Percentiles rank a stretch among this genome's conserved stretches.
These are phyloP conservation scores for Artemisia argyi DNA, from an alignment of 129 eudicot species.

Conservation along the genomic window DNA sequence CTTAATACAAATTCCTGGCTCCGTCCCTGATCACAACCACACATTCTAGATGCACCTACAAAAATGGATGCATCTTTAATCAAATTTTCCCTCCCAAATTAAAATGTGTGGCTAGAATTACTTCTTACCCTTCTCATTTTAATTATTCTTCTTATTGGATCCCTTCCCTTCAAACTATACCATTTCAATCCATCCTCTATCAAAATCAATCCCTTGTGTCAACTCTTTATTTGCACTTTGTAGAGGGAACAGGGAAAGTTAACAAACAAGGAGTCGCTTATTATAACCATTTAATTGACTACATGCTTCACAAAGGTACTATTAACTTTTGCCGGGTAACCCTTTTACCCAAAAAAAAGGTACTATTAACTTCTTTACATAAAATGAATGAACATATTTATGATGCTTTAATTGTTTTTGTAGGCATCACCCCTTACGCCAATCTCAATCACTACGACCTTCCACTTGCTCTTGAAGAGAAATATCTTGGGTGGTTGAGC, in stretches of 20 bases:
- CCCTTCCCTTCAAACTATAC: background rate
- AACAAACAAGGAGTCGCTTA: conserved; percentile 81
- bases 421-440: conserved; percentile 85
- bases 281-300: conserved; percentile 68
- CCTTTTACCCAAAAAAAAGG: too few species aligned
- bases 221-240: conserved; percentile 11
- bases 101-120: too few species aligned
- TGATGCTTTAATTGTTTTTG: conserved; percentile 13
- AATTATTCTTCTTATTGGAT: too few species aligned
- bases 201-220: too few species aligned
- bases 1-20: too few species aligned
- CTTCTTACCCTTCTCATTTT: too few species aligned
- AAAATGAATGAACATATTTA: background rate
- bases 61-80: too few species aligned
- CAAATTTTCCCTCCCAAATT: too few species aligned
- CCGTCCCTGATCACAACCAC: too few species aligned
- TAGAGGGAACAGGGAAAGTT: conserved; percentile 79
- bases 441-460: conserved; percentile 91
- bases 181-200: background rate
- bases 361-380: background rate
- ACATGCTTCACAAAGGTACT: conserved; percentile 53
- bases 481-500: conserved; percentile 72
- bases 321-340: too few species aligned
- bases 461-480: conserved; percentile 76
- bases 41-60: too few species aligned